Conservation (phyloP, 306 rosid species). For the Lablab purpureus region DNA sequence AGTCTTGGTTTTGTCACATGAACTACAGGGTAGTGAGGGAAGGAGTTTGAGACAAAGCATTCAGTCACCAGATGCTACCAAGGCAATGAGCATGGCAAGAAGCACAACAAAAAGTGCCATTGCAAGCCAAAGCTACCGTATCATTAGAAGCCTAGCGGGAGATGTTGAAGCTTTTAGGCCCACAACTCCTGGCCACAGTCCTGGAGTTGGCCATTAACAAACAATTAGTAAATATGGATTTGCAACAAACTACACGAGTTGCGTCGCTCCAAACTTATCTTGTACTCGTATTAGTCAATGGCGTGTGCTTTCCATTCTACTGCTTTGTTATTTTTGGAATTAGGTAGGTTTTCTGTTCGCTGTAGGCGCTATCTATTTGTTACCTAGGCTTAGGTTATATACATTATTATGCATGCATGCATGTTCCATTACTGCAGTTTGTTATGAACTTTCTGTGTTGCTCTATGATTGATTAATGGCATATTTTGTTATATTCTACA, state of each 20-base stretch:
- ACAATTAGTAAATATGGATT: conserved; percentile 29
- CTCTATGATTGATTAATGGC: background rate
- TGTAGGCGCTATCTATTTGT: background rate
- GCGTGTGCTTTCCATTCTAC: background rate
- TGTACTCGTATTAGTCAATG: background rate
- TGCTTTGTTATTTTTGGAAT: background rate
- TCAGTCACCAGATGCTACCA: conserved; percentile 40
- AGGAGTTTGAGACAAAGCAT: conserved; percentile 54
- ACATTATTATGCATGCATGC: conserved; percentile 33
- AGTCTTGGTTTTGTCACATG: conserved; percentile 58
- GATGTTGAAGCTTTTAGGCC: conserved; percentile 72
- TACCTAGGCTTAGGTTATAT: background rate
- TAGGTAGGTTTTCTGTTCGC: background rate
- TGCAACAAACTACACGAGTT: background rate
- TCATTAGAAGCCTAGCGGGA: conserved; percentile 39
- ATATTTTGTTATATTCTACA: conserved; percentile 9
- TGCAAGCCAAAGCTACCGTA: conserved; percentile 32
- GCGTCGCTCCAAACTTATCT: background rate
- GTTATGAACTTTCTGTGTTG: background rate
- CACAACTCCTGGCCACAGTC: conserved; percentile 78
- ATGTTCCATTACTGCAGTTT: background rate
- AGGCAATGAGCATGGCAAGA: conserved; percentile 6
- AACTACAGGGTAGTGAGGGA: conserved; percentile 58
- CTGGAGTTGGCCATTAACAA: conserved; percentile 77
- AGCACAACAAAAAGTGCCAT: background rate